phyloP scores from a whole-genome alignment of 306 rosid genomes.

The Begonia peltatifolia region DNA sequence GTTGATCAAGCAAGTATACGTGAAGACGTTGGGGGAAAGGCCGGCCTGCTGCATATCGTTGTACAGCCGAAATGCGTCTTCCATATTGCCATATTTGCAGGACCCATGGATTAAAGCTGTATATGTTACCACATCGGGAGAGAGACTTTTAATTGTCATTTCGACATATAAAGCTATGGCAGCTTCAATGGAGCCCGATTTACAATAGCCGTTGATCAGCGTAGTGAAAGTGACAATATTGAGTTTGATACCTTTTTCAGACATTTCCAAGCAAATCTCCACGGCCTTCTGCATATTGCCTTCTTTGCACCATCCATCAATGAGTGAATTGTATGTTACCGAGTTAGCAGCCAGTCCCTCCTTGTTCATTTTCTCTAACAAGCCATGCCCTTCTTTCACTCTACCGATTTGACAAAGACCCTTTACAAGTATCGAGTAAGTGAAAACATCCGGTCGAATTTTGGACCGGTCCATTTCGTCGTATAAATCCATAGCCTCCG shows the following conservation, averaged over 20 bases:
- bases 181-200: slow-evolving; percentile 33
- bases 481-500: slow-evolving; percentile 29
- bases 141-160: slow-evolving; percentile 45
- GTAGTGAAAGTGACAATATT: slow-evolving; percentile 41
- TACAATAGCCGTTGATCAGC: slow-evolving; percentile 59
- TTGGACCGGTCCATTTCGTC: slow-evolving; percentile 35
- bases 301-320: slow-evolving; percentile 45
- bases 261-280: slow-evolving; percentile 54
- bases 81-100: slow-evolving; percentile 35
- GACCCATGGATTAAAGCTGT: slow-evolving; percentile 62
- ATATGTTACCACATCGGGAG: slow-evolving; percentile 51
- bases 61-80: slow-evolving; percentile 36
- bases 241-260: slow-evolving; percentile 34
- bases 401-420: slow-evolving; percentile 27
- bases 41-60: slow-evolving; percentile 47
- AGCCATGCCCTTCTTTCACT: slow-evolving; percentile 31
- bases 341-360: slow-evolving; percentile 29
- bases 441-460: slow-evolving; percentile 32
- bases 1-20: slow-evolving; percentile 43
- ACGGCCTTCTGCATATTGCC: slow-evolving; percentile 49
- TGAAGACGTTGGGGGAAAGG: slow-evolving; percentile 33
- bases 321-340: slow-evolving; percentile 43
- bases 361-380: slow-evolving; percentile 28
- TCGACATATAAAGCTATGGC: slow-evolving; percentile 47
- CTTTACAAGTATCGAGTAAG: slow-evolving; percentile 48